Base-by-base conservation (phyloP, 2,329 filamentous ascomycete species). In the Ceratocystis diversiconidia region DNA sequence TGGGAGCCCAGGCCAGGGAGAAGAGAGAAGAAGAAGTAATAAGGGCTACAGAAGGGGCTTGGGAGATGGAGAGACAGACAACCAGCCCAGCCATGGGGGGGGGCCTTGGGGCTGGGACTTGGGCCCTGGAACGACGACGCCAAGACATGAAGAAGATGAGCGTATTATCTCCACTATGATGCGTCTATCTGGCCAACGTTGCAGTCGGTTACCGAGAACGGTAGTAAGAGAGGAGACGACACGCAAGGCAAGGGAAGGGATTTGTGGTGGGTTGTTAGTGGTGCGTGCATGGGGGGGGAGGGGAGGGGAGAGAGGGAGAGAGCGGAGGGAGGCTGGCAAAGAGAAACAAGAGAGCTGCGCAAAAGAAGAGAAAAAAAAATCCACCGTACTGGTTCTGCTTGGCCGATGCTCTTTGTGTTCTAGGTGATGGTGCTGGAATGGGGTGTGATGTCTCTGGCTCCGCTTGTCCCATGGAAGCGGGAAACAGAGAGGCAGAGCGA, bases 121-220 rank as follows among this genome's bases (percentile, higher is more conserved):
- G 46, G 46, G 46, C 5, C 48, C 48, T 52, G 48, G 48, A 19
- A 52, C 48, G 8, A 25, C 19, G 10, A 25, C 19, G 48, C 48
- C 48, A 52, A 52, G 25, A 57, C 4, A 22, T 57, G 52, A 57
- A 41, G 30, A 61, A 44, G 32, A 44, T 43, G 59, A 61, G 59
- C 6, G 59, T 22, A 46, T 61, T 61, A 43, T 46, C 32, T 43
- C 41, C 32, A 43, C 41, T 61, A 46, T 43, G 59, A 28, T 61
- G 32, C 41, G 19, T 61, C 59, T 43, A 43, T 22, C 25, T 61
- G n/a, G 32, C 8, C 28, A 61, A 19, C 10, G 59, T 43, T 61
- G 59, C 36, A 61, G 36, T 61, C 32, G 59, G 32, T 44, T 61
- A 46, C 59, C 28, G 15, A 60, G 28, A 60, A 36, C 19, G 48